Evolutionary conservation across 495 filamentous ascomycete species (phyloP), one percentile per base, ranked within the genome.

Genomic region (Aspergillus incahuasiensis): DNA sequence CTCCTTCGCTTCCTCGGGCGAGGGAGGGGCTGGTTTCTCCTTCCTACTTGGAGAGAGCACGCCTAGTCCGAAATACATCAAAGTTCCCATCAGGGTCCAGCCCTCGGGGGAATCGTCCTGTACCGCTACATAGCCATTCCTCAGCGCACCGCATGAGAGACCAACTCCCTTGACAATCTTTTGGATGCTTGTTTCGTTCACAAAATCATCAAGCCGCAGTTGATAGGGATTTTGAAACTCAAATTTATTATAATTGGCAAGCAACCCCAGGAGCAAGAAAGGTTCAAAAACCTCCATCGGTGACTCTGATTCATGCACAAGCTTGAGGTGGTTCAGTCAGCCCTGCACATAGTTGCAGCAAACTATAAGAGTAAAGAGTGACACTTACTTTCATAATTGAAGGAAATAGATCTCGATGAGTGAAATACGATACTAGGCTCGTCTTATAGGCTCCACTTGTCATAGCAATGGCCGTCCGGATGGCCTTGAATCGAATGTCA

Each of bases 171-270:
- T 76, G 51, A 92, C 81, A 43, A 97, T 88, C 57, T 87, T 91
- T 63, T 87, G 79, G 59, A 97, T 97, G 20, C 85, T 84, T 0
- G 76, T 74, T 65, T 97, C 92, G 61, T 98, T 96, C 58, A 97
- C 92, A 72, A 97, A 97, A 67, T 98, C 94, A 65, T 95, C 91
- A n/a, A 98, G 81, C 41, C 92, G 87, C 56, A 95, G 74, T 63
- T 92, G 88, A 64, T 98, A 98, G 6, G 94, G 94, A 60, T 98
- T 98, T 70, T 96, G 94, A 54, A 95, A 90, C 73, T 98, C 94
- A 63, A 97, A 98, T 71, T 97, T 98, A 80, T 97, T 97, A 80
- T 97, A 97, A 71, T 98, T 98, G 60, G 88, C 90, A 52, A 98
- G 74, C n/a, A 96, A 74, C 7, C 92, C 95, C 5, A 96, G 74